A percentile compares a stretch with the other conserved stretches of the same genome.
Evolutionary conservation across 1,284 basidiomycete species (phyloP).

Genomic region (Filobasidium uniguttulatum): DNA sequence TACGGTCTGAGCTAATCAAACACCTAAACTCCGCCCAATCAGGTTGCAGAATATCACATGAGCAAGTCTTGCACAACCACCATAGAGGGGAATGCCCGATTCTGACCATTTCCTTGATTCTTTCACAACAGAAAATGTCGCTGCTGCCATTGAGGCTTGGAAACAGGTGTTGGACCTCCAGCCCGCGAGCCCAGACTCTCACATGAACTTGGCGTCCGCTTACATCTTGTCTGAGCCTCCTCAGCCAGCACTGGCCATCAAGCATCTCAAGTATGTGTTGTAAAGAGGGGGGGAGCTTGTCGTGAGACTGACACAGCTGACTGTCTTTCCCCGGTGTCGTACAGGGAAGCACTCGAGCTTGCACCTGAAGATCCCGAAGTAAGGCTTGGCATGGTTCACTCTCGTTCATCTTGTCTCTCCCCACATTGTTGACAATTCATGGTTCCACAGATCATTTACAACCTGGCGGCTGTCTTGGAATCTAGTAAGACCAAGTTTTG

Average conservation of each 20-base stretch:
- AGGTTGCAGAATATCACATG: slow-evolving; percentile 35
- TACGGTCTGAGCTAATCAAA: not conserved
- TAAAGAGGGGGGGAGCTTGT: slow-evolving; percentile 11
- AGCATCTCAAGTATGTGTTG: slow-evolving; percentile 59
- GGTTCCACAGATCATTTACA: slow-evolving; percentile 11
- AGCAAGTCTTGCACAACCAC: slow-evolving; percentile 12
- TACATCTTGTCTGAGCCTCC: slow-evolving; percentile 78
- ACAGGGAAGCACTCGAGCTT: slow-evolving; percentile 67
- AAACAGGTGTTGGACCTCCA: slow-evolving; percentile 61
- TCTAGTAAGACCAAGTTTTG: slow-evolving; percentile 25
- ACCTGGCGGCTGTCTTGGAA: slow-evolving; percentile 29
- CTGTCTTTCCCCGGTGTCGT: not conserved
- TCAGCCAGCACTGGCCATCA: slow-evolving; percentile 75
- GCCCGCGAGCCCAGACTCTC: not conserved
- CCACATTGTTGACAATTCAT: no score
- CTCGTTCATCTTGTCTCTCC: no score
- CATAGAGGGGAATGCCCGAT: not conserved
- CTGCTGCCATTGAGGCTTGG: slow-evolving; percentile 72
- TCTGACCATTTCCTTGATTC: not conserved
- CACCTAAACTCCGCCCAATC: not conserved
- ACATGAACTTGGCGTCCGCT: slow-evolving; percentile 73
- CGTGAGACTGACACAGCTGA: not conserved
- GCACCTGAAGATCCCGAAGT: slow-evolving; percentile 79
- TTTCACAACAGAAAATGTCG: slow-evolving; percentile 56
- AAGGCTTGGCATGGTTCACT: slow-evolving; percentile 1